Conservation (phyloP, 2,329 filamentous ascomycete species). For the Cadophora sp. region DNA sequence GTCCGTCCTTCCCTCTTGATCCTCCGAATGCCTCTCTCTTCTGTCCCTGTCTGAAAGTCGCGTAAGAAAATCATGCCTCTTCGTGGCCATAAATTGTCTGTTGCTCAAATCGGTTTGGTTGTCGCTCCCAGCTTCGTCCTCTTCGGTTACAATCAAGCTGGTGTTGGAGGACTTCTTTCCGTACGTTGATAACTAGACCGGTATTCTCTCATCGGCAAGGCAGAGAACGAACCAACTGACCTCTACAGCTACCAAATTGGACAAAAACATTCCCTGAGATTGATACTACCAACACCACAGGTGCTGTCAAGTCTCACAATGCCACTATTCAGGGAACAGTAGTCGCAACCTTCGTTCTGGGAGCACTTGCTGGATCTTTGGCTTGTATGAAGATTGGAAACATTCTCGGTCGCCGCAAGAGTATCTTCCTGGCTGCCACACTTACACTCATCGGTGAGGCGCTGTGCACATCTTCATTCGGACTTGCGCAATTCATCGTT, state of each 20-base stretch:
- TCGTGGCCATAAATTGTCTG: slow-evolving; percentile 30
- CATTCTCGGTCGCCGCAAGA: slow-evolving; percentile 49
- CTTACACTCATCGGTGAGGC: slow-evolving; percentile 52
- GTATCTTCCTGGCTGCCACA: slow-evolving; percentile 49
- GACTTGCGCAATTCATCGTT: slow-evolving; percentile 50
- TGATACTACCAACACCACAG: slow-evolving; percentile 47
- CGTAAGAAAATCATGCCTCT: slow-evolving; percentile 16
- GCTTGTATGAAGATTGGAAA: slow-evolving; percentile 49
- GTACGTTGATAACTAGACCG: slow-evolving; percentile 9
- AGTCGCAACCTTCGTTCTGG: slow-evolving; percentile 42
- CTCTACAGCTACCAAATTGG: slow-evolving; percentile 29
- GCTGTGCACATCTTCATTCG: slow-evolving; percentile 50
- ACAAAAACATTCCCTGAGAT: slow-evolving; percentile 49
- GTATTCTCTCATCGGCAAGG: not conserved
- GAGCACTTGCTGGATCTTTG: slow-evolving; percentile 47
- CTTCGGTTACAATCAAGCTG: slow-evolving; percentile 51
- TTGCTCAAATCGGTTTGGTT: slow-evolving; percentile 49
- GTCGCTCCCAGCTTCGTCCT: slow-evolving; percentile 51
- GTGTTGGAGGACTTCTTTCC: slow-evolving; percentile 47
- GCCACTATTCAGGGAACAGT: slow-evolving; percentile 48
- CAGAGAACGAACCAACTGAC: not conserved
- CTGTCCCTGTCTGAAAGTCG: not conserved
- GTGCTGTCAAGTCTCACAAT: slow-evolving; percentile 42
- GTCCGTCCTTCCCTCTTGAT: not conserved
- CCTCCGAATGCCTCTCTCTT: not conserved